These are phyloP conservation scores for Centaurea solstitialis DNA, from an alignment of 129 eudicot genomes.

Conservation along the genomic window DNA sequence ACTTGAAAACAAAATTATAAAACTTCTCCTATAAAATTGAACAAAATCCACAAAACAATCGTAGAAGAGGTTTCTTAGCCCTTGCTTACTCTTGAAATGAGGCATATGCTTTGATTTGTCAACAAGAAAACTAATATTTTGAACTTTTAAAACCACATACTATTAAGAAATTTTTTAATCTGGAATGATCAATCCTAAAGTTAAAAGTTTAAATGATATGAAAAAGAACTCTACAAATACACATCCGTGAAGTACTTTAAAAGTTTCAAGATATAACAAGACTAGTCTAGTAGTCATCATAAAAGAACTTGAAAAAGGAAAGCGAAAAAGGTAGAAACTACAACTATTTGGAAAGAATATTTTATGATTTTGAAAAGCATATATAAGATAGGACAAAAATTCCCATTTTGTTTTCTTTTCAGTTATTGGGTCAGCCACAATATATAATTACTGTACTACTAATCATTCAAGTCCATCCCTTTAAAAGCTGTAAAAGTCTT, in stretches of 20 bases:
- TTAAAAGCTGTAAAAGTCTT: background rate
- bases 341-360: background rate
- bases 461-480: background rate
- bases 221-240: too few relatives aligned
- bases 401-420: background rate
- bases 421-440: background rate
- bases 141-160: too few relatives aligned
- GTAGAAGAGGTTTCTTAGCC: background rate
- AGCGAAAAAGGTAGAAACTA: background rate
- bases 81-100: too few relatives aligned
- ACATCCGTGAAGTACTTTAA: too few relatives aligned
- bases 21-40: background rate
- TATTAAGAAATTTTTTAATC: too few relatives aligned
- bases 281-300: conserved; percentile 9
- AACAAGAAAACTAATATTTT: too few relatives aligned
- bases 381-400: background rate
- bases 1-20: background rate
- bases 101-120: too few relatives aligned
- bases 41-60: background rate
- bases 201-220: too few relatives aligned
- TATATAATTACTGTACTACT: background rate
- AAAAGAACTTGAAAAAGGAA: conserved; percentile 5
- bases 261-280: background rate
- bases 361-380: background rate
- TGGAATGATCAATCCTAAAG: background rate